A percentile compares a stretch with the other conserved stretches of the same genome.
Evolutionary conservation across 2,329 filamentous ascomycete species (phyloP).

Genomic region (Talaromyces verruculosus): DNA sequence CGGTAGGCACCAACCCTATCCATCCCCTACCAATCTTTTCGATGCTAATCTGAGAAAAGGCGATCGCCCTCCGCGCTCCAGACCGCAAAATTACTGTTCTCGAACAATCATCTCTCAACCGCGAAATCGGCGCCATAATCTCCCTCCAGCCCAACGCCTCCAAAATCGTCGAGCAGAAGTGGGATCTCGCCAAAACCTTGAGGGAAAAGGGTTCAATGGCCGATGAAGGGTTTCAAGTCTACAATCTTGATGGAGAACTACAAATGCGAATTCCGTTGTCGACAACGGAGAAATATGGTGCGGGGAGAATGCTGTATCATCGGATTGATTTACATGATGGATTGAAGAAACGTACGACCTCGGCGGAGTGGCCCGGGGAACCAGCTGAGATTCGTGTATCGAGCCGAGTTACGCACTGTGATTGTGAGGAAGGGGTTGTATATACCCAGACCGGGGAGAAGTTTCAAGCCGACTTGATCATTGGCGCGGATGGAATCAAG

Average conservation of each 20-base stretch:
- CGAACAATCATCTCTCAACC: conserved; percentile 30
- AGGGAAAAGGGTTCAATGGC: conserved; percentile 22
- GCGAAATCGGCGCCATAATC: conserved; percentile 32
- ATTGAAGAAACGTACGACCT: conserved; percentile 23
- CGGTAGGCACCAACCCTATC: not conserved
- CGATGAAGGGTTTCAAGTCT: conserved; percentile 30
- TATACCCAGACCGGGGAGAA: conserved; percentile 24
- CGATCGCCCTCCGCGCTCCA: conserved; percentile 19
- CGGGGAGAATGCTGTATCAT: conserved; percentile 27
- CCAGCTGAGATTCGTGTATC: conserved; percentile 24
- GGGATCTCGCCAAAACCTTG: conserved; percentile 22
- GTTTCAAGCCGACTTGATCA: conserved; percentile 28
- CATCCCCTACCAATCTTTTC: not conserved
- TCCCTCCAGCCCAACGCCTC: conserved; percentile 44
- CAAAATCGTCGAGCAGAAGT: conserved; percentile 39
- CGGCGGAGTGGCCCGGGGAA: conserved; percentile 19
- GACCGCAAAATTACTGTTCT: conserved; percentile 28
- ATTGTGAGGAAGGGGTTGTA: conserved; percentile 21
- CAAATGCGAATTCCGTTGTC: conserved; percentile 25
- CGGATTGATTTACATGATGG: conserved; percentile 29
- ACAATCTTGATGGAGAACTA: conserved; percentile 27
- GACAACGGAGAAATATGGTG: conserved; percentile 25
- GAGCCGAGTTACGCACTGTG: conserved; percentile 20
- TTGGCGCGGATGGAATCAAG: conserved; percentile 35
- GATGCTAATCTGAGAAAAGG: not conserved